Base-by-base conservation (phyloP, 352 stramenopile species). In the Aphanomyces stellatus region DNA sequence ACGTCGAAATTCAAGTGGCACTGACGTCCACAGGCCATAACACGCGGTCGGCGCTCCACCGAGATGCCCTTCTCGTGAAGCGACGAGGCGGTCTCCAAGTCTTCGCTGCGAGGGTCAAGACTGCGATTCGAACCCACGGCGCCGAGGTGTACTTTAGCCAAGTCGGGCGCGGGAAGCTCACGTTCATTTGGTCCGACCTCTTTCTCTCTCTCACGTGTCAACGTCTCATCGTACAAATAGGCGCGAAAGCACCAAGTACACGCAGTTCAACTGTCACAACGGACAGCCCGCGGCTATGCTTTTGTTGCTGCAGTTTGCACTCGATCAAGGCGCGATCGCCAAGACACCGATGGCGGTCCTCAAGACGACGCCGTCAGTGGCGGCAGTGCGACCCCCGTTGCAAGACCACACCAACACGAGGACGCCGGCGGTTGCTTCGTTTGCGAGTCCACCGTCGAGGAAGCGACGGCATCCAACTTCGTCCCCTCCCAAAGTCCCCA, bases 251-350 rank as follows among this genome's bases (percentile, higher is more conserved):
- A 69, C 70, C 19, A 73, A 72, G 13, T 75, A 84, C 8, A 78
- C 78, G 11, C 83, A 91, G 74, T 91, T 78, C 65, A 91, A 91
- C 55, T 43, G 89, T 13, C 78, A 74, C 19, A 64, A 76, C 30
- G 83, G 74, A 0, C 70, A 85, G 1, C 73, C 77, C 1, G 53
- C 66, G 0, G 69, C 75, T 31, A 78, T 91, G 61, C 48, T 70
- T 22, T 65, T 68, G 35, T 43, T 91, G 41, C 72, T 79, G 8
- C 70, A 73, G 22, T 91, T 91, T 41, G 76, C 74, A 2, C 35
- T 91, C 5, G 73, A 72, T 5, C 69, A 72, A 13, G 81, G 83
- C 11, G 81, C 80, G 24, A 60, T 84, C 40, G 67, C 78, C 19
- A 80, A 82, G 67, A 76, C 75, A 2, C 53, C 76, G n/a, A 61